Evolutionary conservation across 1,284 basidiomycete species (phyloP).

Genomic region (Mycosarcoma mackinlayi): DNA sequence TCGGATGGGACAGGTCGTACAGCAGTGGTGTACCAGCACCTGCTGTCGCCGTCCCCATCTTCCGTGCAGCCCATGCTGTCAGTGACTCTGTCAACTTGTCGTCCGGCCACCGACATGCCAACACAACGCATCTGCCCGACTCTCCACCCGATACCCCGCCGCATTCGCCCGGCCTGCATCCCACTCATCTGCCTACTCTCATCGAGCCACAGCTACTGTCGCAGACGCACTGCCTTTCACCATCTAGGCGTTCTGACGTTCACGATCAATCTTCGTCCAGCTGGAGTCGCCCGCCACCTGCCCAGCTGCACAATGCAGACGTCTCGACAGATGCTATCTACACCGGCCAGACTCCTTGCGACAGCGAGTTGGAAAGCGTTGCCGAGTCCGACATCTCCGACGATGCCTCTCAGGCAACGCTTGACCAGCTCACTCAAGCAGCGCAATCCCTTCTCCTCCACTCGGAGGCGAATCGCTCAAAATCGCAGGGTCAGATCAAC

Average conservation of each 20-base stretch:
- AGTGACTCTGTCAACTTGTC: too few species aligned
- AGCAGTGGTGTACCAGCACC: slow-evolving; percentile 49
- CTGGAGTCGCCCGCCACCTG: slow-evolving; percentile 1
- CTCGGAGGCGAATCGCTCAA: slow-evolving; percentile 12
- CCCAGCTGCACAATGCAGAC: background rate
- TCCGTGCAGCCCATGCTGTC: slow-evolving; percentile 25
- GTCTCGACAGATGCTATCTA: slow-evolving; percentile 28
- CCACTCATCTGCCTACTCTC: slow-evolving; percentile 16
- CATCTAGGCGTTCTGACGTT: slow-evolving; percentile 4
- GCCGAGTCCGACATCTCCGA: slow-evolving; percentile 25
- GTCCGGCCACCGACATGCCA: slow-evolving; percentile 12
- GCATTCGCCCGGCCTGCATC: slow-evolving; percentile 36
- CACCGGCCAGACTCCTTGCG: slow-evolving; percentile 38
- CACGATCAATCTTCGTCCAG: background rate
- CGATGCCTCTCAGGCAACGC: slow-evolving; percentile 34
- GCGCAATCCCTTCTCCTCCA: slow-evolving; percentile 36
- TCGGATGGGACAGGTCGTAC: slow-evolving; percentile 35
- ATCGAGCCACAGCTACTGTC: slow-evolving; percentile 11
- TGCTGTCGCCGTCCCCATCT: slow-evolving; percentile 46
- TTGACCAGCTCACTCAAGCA: slow-evolving; percentile 32
- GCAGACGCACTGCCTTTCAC: slow-evolving; percentile 16
- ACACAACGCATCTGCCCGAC: slow-evolving; percentile 37
- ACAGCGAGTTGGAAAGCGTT: slow-evolving; percentile 36
- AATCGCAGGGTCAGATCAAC: slow-evolving; percentile 14
- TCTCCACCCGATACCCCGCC: slow-evolving; percentile 55